phyloP scores from a whole-genome alignment of 768 basidiomycete genomes.

The Amylocystis lapponica region DNA sequence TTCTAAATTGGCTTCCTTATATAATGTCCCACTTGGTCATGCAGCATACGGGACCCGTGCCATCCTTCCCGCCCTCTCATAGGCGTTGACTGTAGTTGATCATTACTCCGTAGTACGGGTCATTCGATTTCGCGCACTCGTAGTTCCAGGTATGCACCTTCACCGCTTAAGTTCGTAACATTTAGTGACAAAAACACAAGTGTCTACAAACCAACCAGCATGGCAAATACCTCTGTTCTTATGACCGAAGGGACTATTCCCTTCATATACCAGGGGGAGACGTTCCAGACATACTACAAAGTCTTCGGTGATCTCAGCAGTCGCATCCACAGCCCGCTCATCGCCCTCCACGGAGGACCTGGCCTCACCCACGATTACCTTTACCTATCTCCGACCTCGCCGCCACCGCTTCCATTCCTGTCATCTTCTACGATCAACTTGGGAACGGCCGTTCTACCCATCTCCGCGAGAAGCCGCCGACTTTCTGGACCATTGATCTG shows the following conservation, averaged over 20 bases:
- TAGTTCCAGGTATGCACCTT: no score
- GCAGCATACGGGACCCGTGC: no score
- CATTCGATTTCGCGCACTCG: no score
- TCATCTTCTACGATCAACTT: constrained; percentile 48
- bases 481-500: constrained; percentile 39
- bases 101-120: no score
- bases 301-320: constrained; percentile 16
- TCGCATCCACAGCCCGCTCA: constrained; percentile 16
- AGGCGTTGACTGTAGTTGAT: no score
- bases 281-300: constrained; percentile 28
- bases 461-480: constrained; percentile 23
- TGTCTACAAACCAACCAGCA: no score
- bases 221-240: not conserved
- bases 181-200: no score
- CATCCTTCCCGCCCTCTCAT: no score
- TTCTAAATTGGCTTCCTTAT: no score
- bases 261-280: constrained; percentile 17
- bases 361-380: constrained; percentile 22
- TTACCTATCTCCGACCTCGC: constrained; percentile 16
- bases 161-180: no score
- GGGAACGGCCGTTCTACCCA: constrained; percentile 41
- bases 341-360: constrained; percentile 26
- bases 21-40: no score
- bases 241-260: constrained; percentile 13
- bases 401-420: constrained; percentile 17